Percentiles rank a stretch among this genome's conserved stretches.
Evolutionary conservation across 129 eudicot genomes (phyloP).

Genomic region (Scalesia atractyloides): DNA sequence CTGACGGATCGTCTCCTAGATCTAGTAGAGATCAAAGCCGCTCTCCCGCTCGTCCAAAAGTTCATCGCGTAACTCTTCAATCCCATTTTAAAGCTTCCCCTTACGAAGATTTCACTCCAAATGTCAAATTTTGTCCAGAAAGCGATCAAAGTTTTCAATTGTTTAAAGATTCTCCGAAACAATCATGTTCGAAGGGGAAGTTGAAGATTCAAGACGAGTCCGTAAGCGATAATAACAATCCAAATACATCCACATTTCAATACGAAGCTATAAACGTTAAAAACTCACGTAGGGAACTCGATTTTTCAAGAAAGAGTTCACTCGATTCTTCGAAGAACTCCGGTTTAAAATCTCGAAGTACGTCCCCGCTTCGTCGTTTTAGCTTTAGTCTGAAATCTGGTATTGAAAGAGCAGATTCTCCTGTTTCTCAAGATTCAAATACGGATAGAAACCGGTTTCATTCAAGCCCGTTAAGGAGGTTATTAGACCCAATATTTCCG

Average conservation of each 20-base stretch:
- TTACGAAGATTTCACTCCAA: constrained; percentile 24
- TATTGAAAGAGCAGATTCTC: constrained; percentile 37
- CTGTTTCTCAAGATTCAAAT: constrained; percentile 26
- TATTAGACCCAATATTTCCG: constrained; percentile 69
- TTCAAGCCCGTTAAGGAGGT: constrained; percentile 81
- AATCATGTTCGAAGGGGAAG: constrained; percentile 49
- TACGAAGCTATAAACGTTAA: constrained; percentile 16
- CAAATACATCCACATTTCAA: constrained; percentile 15
- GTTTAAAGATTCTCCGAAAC: constrained; percentile 14
- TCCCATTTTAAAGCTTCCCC: constrained; percentile 51
- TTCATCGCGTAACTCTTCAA: constrained; percentile 47
- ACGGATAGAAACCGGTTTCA: constrained; percentile 19
- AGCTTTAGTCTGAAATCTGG: constrained; percentile 46
- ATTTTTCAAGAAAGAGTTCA: constrained; percentile 29
- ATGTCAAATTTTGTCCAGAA: constrained; percentile 20
- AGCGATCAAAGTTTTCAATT: constrained; percentile 26
- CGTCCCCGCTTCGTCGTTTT: constrained; percentile 72
- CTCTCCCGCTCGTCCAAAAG: constrained; percentile 51
- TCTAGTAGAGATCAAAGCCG: constrained; percentile 55
- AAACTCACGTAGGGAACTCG: constrained; percentile 19
- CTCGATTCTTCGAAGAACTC: constrained; percentile 22
- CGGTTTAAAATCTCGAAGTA: constrained; percentile 48
- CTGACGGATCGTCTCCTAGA: constrained; percentile 53
- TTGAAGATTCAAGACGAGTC: constrained; percentile 44
- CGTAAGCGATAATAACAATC: not conserved